These are phyloP conservation scores for Fusarium chuoi DNA, from an alignment of 2,329 filamentous ascomycete species.

Conservation along the genomic window DNA sequence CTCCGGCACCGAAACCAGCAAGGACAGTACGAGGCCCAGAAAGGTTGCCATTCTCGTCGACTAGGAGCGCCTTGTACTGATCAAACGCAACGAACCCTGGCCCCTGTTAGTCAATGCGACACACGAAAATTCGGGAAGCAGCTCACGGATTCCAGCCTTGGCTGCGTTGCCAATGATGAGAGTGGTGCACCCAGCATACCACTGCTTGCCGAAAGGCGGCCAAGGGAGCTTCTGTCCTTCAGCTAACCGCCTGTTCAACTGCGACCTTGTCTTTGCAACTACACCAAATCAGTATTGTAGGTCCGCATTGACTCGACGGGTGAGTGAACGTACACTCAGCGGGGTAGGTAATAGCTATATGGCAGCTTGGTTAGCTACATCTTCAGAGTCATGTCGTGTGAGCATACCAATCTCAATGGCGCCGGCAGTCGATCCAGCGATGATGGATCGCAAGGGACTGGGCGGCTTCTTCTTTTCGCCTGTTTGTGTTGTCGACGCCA, in stretches of 20 bases:
- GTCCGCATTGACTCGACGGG: neutral
- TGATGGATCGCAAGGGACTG: constrained; percentile 85
- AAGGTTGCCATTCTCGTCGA: constrained; percentile 86
- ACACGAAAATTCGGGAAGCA: neutral
- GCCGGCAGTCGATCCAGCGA: constrained; percentile 93
- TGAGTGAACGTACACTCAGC: constrained; percentile 77
- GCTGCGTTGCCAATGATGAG: constrained; percentile 95
- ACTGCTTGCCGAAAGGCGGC: constrained; percentile 92
- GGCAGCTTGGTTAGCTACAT: constrained; percentile 19
- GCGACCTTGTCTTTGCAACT: constrained; percentile 95
- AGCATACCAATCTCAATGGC: constrained; percentile 87
- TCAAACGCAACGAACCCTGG: constrained; percentile 89
- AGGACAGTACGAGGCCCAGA: constrained; percentile 91
- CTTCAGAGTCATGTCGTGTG: neutral
- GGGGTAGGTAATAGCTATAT: constrained; percentile 84
- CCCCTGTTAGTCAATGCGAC: constrained; percentile 10
- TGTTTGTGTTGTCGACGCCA: constrained; percentile 44
- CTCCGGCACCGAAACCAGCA: constrained; percentile 92
- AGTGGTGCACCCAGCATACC: constrained; percentile 98
- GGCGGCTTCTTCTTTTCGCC: constrained; percentile 61
- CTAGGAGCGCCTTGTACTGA: constrained; percentile 85
- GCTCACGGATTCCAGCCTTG: constrained; percentile 93
- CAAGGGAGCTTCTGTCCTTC: constrained; percentile 90
- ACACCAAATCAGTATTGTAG: constrained; percentile 23
- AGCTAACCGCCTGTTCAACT: constrained; percentile 86